Conservation (phyloP, 2,329 filamentous ascomycete species). For the Pyrenophora teres region DNA sequence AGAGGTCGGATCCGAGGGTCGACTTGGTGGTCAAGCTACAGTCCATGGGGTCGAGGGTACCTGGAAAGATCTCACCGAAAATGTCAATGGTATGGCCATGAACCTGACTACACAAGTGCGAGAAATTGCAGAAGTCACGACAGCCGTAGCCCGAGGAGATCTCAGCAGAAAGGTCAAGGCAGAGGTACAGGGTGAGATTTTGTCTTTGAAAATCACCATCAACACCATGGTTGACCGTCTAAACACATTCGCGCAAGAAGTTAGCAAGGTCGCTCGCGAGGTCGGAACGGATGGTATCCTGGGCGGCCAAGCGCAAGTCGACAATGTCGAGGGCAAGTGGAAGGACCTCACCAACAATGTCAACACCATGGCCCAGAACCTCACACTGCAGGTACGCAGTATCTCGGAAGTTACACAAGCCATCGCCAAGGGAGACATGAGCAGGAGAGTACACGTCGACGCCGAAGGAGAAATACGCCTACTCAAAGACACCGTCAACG, state of each 20-base stretch:
- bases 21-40: constrained; percentile 57
- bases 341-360: constrained; percentile 70
- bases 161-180: constrained; percentile 58
- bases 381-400: constrained; percentile 75
- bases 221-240: constrained; percentile 70
- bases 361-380: constrained; percentile 69
- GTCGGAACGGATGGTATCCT: constrained; percentile 68
- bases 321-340: constrained; percentile 70
- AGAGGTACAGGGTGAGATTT: constrained; percentile 58
- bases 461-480: constrained; percentile 94
- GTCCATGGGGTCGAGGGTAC: constrained; percentile 59
- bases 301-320: constrained; percentile 67
- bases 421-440: constrained; percentile 94
- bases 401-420: constrained; percentile 94
- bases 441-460: constrained; percentile 91
- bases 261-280: constrained; percentile 68
- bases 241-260: constrained; percentile 67
- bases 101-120: constrained; percentile 58
- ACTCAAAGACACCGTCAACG: constrained; percentile 95
- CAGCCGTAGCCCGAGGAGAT: constrained; percentile 58
- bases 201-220: constrained; percentile 80
- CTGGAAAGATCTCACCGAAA: constrained; percentile 60
- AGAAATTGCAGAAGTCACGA: constrained; percentile 59
- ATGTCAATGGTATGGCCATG: constrained; percentile 60
- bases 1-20: constrained; percentile 58